These are phyloP conservation scores for Vitis hybrid DNA, from an alignment of 177 flowering plant genomes.

Conservation along the genomic window DNA sequence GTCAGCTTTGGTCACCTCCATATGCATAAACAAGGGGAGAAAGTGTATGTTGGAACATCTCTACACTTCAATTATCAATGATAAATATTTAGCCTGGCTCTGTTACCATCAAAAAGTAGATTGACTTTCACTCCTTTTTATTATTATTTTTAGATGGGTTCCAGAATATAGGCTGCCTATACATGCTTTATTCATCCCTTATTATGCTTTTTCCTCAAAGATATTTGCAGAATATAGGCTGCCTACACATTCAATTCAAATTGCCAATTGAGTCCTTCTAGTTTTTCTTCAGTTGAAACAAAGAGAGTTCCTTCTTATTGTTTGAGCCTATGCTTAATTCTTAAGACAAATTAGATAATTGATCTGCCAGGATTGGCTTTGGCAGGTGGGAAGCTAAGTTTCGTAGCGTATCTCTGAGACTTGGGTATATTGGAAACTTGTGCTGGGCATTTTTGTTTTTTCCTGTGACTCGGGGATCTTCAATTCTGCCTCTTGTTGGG, in stretches of 20 bases:
- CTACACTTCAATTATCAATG: background rate
- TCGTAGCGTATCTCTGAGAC: constrained; percentile 35
- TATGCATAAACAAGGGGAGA: constrained; percentile 26
- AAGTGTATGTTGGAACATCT: constrained; percentile 34
- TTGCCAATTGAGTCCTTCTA: no score
- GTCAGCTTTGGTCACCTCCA: constrained; percentile 36
- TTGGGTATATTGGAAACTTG: constrained; percentile 54
- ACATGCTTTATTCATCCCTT: no score
- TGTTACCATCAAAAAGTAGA: no score
- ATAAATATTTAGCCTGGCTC: no score
- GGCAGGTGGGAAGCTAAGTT: constrained; percentile 53
- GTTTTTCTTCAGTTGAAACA: background rate
- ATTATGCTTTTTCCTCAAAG: no score
- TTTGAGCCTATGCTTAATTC: background rate
- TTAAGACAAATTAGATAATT: background rate
- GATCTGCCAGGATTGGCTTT: background rate
- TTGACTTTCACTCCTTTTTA: no score
- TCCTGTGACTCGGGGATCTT: constrained; percentile 44
- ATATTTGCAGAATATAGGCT: no score
- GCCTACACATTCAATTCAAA: no score
- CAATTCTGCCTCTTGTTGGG: constrained; percentile 39
- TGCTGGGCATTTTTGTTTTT: constrained; percentile 58
- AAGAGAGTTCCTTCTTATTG: background rate
- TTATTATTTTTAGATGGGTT: no score
- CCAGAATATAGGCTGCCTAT: no score